phyloP scores from a whole-genome alignment of 192 early-diverging fungal genomes.

The Backusella australiensis region DNA sequence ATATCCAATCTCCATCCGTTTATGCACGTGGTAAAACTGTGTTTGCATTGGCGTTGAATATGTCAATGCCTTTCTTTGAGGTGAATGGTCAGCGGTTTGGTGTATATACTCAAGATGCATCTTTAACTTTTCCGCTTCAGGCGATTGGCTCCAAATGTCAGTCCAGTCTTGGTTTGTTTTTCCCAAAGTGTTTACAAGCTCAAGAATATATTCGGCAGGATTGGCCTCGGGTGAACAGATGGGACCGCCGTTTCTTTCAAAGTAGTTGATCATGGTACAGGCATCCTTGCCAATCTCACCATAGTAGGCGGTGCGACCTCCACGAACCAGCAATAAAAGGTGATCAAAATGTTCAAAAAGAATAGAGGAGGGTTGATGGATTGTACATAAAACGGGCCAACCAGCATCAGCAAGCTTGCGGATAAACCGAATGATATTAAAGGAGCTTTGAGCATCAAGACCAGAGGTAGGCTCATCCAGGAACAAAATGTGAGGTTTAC shows the following conservation, averaged over 20 bases:
- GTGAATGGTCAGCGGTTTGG: background rate
- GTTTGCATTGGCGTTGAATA: constrained; percentile 24
- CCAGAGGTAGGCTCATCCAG: constrained; percentile 90
- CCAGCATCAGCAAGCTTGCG: too few species aligned
- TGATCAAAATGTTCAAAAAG: constrained; percentile 87
- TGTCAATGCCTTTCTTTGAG: constrained; percentile 2
- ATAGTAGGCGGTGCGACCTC: constrained; percentile 22
- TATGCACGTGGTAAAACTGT: constrained; percentile 54
- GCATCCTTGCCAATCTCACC: constrained; percentile 75
- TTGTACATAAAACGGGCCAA: constrained; percentile 63
- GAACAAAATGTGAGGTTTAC: constrained; percentile 78
- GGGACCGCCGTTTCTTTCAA: constrained; percentile 68
- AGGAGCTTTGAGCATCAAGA: constrained; percentile 72
- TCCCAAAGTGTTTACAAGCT: constrained; percentile 51
- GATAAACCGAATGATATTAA: constrained; percentile 59
- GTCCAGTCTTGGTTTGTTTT: constrained; percentile 61
- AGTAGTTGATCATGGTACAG: constrained; percentile 63
- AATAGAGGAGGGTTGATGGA: constrained; percentile 84
- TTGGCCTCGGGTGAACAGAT: constrained; percentile 66
- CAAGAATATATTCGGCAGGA: constrained; percentile 84
- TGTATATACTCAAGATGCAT: constrained; percentile 54
- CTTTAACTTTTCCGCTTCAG: constrained; percentile 40
- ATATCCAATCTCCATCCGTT: constrained; percentile 61
- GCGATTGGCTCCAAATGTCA: constrained; percentile 65
- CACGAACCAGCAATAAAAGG: constrained; percentile 23